phyloP scores from a whole-genome alignment of 768 basidiomycete genomes.

The Pholiota microspora region DNA sequence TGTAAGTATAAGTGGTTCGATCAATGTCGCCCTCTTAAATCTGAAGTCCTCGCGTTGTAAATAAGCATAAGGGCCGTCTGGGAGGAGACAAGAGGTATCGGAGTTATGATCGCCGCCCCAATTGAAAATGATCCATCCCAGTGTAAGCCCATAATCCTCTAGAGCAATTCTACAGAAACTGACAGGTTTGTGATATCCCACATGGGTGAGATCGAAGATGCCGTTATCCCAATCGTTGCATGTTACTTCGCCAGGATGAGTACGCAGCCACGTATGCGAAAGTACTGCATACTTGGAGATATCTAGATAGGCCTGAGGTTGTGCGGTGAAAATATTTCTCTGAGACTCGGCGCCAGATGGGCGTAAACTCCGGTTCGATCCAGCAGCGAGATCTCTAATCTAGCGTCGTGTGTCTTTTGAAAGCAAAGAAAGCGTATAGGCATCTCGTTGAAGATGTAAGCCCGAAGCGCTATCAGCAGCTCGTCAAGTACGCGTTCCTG shows the following conservation, averaged over 20 bases:
- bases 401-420: too few species aligned
- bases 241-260: neutral
- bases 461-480: too few species aligned
- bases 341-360: too few species aligned
- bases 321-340: too few species aligned
- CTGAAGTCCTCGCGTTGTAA: neutral
- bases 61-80: neutral
- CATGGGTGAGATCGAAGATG: neutral
- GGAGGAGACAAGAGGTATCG: neutral
- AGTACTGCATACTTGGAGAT: neutral
- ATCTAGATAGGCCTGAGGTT: too few species aligned
- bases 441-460: too few species aligned
- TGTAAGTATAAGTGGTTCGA: neutral
- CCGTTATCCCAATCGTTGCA: neutral
- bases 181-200: neutral
- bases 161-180: neutral
- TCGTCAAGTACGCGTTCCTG: too few species aligned
- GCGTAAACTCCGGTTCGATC: too few species aligned
- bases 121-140: constrained; percentile 4
- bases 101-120: neutral
- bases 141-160: neutral
- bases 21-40: neutral
- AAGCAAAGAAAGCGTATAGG: too few species aligned
- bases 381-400: too few species aligned
- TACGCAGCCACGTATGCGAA: neutral